Conservation (phyloP, 169 alveolate species). For the Eimeria brunetti region DNA sequence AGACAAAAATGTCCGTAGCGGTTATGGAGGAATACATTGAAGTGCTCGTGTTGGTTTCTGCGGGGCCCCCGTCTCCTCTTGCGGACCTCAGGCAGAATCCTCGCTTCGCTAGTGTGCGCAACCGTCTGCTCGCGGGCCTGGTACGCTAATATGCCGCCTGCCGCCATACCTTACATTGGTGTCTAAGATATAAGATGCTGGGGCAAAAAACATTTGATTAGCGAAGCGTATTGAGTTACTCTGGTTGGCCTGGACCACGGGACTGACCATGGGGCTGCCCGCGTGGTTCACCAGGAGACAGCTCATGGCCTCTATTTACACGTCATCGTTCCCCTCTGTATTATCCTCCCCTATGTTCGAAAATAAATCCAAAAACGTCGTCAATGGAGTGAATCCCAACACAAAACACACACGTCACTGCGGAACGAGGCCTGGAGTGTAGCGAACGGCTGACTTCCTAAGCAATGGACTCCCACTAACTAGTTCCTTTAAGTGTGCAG, state of each 20-base stretch:
- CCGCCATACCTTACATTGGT: not conserved
- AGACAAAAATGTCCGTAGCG: not conserved
- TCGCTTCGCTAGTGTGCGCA: not conserved
- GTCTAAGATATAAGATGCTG: not conserved
- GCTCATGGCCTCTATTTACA: not conserved
- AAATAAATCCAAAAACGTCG: not conserved
- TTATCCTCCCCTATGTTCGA: not conserved
- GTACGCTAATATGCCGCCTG: not conserved
- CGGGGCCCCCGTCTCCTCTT: conserved; percentile 22
- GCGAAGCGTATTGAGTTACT: not conserved
- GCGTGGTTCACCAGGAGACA: not conserved
- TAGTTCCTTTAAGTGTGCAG: not conserved
- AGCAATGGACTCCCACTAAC: not conserved
- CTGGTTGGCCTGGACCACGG: conserved; percentile 38
- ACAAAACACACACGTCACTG: not conserved
- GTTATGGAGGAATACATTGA: conserved; percentile 1
- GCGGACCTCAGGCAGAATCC: not conserved
- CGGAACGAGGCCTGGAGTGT: not conserved
- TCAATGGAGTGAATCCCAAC: not conserved
- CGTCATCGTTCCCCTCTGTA: not conserved
- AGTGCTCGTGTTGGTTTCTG: not conserved
- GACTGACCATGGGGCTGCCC: conserved; percentile 58
- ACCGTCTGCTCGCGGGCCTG: not conserved
- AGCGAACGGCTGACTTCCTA: not conserved
- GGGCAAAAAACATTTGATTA: not conserved